Evolutionary conservation across 129 eudicot species (phyloP).

Genomic region (Helianthus annuus): DNA sequence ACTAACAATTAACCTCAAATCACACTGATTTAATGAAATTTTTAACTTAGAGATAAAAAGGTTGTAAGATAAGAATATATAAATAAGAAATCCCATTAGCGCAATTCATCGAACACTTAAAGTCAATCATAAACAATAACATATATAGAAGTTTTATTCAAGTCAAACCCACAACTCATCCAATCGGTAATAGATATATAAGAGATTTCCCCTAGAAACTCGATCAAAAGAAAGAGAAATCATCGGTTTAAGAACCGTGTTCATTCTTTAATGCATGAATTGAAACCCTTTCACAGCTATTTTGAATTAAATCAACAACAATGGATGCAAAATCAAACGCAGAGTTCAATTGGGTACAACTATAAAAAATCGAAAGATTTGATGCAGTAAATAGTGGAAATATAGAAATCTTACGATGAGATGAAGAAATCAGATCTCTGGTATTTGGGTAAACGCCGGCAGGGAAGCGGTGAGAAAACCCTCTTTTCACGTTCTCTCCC

Average conservation of each 20-base stretch:
- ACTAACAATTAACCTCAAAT: too few species aligned
- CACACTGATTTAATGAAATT: too few species aligned
- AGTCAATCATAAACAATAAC: not conserved
- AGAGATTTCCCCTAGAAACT: too few species aligned
- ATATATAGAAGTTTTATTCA: not conserved
- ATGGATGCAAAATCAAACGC: conserved; percentile 21
- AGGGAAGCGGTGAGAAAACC: too few species aligned
- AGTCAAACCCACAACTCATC: not conserved
- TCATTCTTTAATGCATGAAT: conserved; percentile 10
- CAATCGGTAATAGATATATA: too few species aligned
- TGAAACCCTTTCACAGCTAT: conserved; percentile 2
- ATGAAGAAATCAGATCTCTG: too few species aligned
- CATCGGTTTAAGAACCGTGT: not conserved
- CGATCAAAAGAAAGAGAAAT: too few species aligned
- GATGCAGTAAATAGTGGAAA: not conserved
- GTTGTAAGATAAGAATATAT: too few species aligned
- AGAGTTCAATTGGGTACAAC: not conserved
- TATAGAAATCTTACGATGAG: too few species aligned
- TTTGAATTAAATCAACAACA: not conserved
- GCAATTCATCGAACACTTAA: conserved; percentile 13
- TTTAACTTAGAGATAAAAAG: too few species aligned
- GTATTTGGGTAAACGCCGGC: too few species aligned
- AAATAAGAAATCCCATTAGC: not conserved
- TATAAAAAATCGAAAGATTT: not conserved
- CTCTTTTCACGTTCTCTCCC: too few species aligned